Evolutionary conservation across 192 early-diverging fungal species (phyloP).

Genomic region (Pilobolus umbonatus): DNA sequence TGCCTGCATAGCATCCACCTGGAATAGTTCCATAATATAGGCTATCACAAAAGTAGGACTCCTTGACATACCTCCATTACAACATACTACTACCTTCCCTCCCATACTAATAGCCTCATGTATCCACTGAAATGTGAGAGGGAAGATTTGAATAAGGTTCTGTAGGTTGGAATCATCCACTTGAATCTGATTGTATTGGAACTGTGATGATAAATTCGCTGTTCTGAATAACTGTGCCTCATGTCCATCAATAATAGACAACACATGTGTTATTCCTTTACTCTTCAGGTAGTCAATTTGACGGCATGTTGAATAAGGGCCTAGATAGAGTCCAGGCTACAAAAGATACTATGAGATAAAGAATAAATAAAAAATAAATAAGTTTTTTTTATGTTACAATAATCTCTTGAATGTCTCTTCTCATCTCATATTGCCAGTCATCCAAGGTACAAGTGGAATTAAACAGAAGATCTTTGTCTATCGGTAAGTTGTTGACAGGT

Average conservation of each 20-base stretch:
- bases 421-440: conserved; percentile 71
- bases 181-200: conserved; percentile 63
- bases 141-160: conserved; percentile 80
- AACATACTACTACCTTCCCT: conserved; percentile 61
- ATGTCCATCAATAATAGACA: conserved; percentile 65
- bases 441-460: conserved; percentile 13
- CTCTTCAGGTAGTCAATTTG: conserved; percentile 50
- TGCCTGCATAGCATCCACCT: conserved; percentile 61
- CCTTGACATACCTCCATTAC: conserved; percentile 80
- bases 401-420: conserved; percentile 79
- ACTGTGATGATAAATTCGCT: conserved; percentile 33
- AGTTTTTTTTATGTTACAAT: conserved; percentile 28
- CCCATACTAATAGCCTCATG: conserved; percentile 32
- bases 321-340: conserved; percentile 63
- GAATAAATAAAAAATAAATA: not conserved
- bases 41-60: conserved; percentile 84
- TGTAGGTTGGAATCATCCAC: conserved; percentile 78
- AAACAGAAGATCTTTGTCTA: conserved; percentile 12
- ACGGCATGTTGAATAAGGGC: conserved; percentile 70
- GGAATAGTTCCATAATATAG: conserved; percentile 78
- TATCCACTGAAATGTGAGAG: conserved; percentile 55
- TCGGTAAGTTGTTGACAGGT: not conserved
- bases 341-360: not conserved
- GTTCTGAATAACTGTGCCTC: conserved; percentile 15
- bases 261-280: conserved; percentile 68